Percentiles rank a stretch among this genome's conserved stretches.
These are phyloP conservation scores for Mortierella sp. DNA, from an alignment of 371 early-diverging fungal species.

Conservation along the genomic window DNA sequence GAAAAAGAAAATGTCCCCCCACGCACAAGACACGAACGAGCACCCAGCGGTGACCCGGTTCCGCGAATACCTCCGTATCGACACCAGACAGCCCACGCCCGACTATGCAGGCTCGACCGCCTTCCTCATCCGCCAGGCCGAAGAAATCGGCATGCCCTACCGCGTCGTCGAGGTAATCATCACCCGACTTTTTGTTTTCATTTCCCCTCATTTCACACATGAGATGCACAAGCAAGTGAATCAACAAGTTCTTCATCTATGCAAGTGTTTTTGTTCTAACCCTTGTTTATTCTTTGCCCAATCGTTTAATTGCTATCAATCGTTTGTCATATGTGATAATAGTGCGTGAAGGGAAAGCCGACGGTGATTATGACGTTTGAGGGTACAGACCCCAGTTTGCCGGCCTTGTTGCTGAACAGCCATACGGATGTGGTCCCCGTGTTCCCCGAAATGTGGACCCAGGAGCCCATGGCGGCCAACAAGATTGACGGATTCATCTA, in stretches of 20 bases:
- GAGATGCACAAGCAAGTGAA: too few relatives aligned
- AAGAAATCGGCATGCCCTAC: conserved; percentile 73
- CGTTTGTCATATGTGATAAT: neutral
- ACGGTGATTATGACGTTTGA: conserved; percentile 76
- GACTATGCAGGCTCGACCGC: conserved; percentile 72
- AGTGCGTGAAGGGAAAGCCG: conserved; percentile 72
- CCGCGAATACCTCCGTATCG: conserved; percentile 82
- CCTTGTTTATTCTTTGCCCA: too few relatives aligned
- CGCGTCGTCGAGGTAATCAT: conserved; percentile 64
- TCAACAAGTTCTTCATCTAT: too few relatives aligned
- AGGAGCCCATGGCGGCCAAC: conserved; percentile 81
- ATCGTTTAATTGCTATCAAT: too few relatives aligned
- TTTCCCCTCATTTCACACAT: neutral
- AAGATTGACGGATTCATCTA: conserved; percentile 75
- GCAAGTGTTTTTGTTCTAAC: too few relatives aligned
- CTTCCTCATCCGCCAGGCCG: conserved; percentile 73
- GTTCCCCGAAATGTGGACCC: conserved; percentile 77
- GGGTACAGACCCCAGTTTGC: conserved; percentile 67
- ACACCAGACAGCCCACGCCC: conserved; percentile 85
- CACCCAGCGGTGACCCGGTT: conserved; percentile 73
- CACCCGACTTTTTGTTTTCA: too few relatives aligned
- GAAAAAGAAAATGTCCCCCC: neutral
- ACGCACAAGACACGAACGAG: conserved; percentile 23
- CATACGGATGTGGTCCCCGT: conserved; percentile 92
- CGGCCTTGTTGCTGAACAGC: conserved; percentile 79